Evolutionary conservation across 805 yeast genomes (phyloP).

Genomic region (Zygosaccharomyces rouxii): DNA sequence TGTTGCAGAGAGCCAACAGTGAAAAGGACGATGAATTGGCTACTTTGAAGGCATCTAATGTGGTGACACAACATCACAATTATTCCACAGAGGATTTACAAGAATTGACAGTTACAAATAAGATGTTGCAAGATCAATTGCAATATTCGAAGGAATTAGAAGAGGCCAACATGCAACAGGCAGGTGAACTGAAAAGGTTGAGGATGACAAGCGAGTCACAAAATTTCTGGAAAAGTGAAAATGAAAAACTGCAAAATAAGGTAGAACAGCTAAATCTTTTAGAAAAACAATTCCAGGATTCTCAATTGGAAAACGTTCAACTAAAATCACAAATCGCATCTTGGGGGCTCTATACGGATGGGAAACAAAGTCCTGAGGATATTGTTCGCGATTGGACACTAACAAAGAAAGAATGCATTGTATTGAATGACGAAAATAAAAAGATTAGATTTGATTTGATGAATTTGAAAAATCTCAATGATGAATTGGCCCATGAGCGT

Average conservation of each 20-base stretch:
- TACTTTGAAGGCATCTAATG: constrained; percentile 32
- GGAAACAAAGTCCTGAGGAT: constrained; percentile 32
- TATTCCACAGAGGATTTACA: constrained; percentile 33
- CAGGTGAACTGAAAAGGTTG: constrained; percentile 47
- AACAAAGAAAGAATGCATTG: constrained; percentile 39
- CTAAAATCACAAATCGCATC: constrained; percentile 46
- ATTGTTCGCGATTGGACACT: constrained; percentile 40
- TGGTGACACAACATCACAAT: constrained; percentile 35
- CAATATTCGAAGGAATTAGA: constrained; percentile 46
- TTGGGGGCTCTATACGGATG: constrained; percentile 41
- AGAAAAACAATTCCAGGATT: constrained; percentile 43
- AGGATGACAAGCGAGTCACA: constrained; percentile 31
- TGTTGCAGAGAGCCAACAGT: constrained; percentile 19
- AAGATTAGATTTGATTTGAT: constrained; percentile 25
- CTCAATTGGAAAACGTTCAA: constrained; percentile 48
- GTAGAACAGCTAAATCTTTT: constrained; percentile 41
- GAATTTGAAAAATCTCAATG: constrained; percentile 28
- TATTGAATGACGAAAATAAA: constrained; percentile 34
- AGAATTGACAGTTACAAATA: constrained; percentile 35
- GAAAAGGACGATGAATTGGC: constrained; percentile 30
- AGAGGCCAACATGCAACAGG: constrained; percentile 47
- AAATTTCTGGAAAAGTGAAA: constrained; percentile 27
- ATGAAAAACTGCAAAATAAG: constrained; percentile 37
- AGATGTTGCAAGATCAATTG: constrained; percentile 41
- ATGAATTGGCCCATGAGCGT: constrained; percentile 39